A percentile compares a stretch with the other conserved stretches of the same genome.
These are phyloP conservation scores for Apiospora hydei DNA, from an alignment of 2,329 filamentous ascomycete genomes.

Conservation along the genomic window DNA sequence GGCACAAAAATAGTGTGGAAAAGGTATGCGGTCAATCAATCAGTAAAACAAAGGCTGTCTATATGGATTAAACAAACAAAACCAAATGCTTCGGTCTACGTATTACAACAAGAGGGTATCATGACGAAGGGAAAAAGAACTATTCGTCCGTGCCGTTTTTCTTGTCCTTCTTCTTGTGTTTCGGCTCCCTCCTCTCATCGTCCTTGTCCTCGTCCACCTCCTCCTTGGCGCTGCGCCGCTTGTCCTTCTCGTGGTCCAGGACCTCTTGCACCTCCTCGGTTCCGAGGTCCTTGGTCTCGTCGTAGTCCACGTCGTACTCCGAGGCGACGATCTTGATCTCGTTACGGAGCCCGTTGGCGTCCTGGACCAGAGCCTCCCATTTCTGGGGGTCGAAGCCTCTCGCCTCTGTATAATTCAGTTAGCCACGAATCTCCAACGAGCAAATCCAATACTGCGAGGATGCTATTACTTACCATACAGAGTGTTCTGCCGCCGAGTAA, in stretches of 20 bases:
- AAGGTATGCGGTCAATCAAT: not conserved
- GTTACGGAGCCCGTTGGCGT: conserved; percentile 76
- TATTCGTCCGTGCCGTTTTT: conserved; percentile 25
- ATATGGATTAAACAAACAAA: not conserved
- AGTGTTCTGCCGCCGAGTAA: conserved; percentile 77
- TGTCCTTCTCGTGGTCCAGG: conserved; percentile 59
- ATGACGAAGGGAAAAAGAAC: not conserved
- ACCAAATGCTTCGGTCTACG: not conserved
- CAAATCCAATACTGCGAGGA: not conserved
- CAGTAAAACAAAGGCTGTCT: not conserved
- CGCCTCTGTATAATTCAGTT: conserved; percentile 47
- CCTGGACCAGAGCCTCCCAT: conserved; percentile 82
- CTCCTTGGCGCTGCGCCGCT: conserved; percentile 45
- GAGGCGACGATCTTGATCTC: conserved; percentile 83
- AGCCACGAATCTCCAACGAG: not conserved
- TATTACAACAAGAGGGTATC: conserved; percentile 27
- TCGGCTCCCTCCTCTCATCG: conserved; percentile 42
- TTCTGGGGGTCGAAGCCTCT: conserved; percentile 77
- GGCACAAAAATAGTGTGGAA: not conserved
- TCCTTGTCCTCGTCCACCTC: conserved; percentile 49
- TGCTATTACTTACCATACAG: conserved; percentile 60
- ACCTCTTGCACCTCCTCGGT: conserved; percentile 69
- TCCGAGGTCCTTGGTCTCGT: conserved; percentile 77
- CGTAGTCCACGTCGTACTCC: conserved; percentile 92
- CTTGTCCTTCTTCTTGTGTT: conserved; percentile 43